Base-by-base conservation (phyloP, 306 rosid genomes). In the Trichosanthes cucumerina region DNA sequence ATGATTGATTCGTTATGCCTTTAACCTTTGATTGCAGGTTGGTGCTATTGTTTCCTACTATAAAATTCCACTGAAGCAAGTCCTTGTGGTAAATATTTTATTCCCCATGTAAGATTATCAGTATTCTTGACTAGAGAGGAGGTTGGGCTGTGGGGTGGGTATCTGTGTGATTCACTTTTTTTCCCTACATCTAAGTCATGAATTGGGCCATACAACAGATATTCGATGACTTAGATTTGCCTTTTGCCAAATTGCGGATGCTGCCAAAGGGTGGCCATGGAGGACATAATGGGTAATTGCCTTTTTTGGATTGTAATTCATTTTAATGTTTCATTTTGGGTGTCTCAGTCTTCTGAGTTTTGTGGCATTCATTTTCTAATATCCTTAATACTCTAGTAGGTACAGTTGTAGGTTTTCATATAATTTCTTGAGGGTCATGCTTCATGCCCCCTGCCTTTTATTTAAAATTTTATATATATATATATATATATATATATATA, bases 241-340 rank as follows among this genome's bases (percentile, higher is more conserved):
- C 99, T 5, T 92, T 95, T 85, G 93, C 89, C 50, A 92, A 92
- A 87, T 53, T 91, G 82, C 88, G 91, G 87, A 79, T 95, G 74
- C 85, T 91, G 87, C 99, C 99, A 36, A 95, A 95, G 86, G 98
- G 98, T 36, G 97, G 98, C 50, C 99, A 92, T 71, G 97, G 99
- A 88, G 99, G 99, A 72, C 99, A 92, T 49, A 92, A 95, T 68
- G 97, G 99, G 97, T 92, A 88, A 84, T 53, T 81, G 60, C 10
- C 63, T 41, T 79, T 52, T 68, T 56, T 77, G 81, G 26, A 65
- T 49, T 46, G 47, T 75, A 59, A 66, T 43, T 78, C 77, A 46
- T 38, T 47, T 47, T 72, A 46, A 72, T 28, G 28, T 41, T 26
- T 13, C 41, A 8, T 7, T 72, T 15, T 28, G 24, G 77, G 5